Percentiles rank a stretch among this genome's conserved stretches.
Evolutionary conservation across 1,139 yeast genomes (phyloP).

Genomic region (Yamadazyma blattariae): DNA sequence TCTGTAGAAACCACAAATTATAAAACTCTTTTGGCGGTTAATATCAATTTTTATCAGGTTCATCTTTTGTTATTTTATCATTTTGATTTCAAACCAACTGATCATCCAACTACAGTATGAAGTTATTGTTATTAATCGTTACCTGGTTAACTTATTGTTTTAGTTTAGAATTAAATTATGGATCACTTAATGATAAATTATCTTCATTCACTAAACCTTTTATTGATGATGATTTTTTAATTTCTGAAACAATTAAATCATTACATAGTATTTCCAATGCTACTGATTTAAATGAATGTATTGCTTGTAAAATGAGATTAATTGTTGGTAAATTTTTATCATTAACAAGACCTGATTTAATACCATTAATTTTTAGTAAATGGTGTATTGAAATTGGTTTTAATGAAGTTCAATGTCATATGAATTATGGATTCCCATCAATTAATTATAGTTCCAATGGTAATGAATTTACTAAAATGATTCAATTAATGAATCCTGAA

Average conservation of each 20-base stretch:
- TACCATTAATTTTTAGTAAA: constrained; percentile 36
- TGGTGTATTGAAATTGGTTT: constrained; percentile 45
- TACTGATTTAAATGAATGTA: constrained; percentile 26
- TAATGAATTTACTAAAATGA: constrained; percentile 43
- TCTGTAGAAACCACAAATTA: too few relatives aligned
- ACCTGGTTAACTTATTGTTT: too few relatives aligned
- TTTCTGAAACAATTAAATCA: constrained; percentile 15
- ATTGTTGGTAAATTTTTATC: constrained; percentile 41
- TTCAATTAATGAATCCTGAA: constrained; percentile 45
- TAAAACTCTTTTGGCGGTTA: too few relatives aligned
- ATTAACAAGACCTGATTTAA: constrained; percentile 36
- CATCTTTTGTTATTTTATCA: too few relatives aligned
- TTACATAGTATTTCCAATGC: constrained; percentile 20
- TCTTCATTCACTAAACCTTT: background rate
- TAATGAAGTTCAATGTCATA: constrained; percentile 18
- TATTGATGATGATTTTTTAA: constrained; percentile 14
- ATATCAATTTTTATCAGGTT: too few relatives aligned
- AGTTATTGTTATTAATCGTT: too few relatives aligned
- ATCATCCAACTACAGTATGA: too few relatives aligned
- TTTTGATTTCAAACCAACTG: too few relatives aligned
- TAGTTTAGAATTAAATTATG: constrained; percentile 2
- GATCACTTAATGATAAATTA: constrained; percentile 10
- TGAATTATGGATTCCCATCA: constrained; percentile 22
- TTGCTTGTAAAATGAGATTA: constrained; percentile 38
- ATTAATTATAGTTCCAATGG: constrained; percentile 20